Base-by-base conservation (phyloP, 805 yeast species). In the Ogataea neopini region DNA sequence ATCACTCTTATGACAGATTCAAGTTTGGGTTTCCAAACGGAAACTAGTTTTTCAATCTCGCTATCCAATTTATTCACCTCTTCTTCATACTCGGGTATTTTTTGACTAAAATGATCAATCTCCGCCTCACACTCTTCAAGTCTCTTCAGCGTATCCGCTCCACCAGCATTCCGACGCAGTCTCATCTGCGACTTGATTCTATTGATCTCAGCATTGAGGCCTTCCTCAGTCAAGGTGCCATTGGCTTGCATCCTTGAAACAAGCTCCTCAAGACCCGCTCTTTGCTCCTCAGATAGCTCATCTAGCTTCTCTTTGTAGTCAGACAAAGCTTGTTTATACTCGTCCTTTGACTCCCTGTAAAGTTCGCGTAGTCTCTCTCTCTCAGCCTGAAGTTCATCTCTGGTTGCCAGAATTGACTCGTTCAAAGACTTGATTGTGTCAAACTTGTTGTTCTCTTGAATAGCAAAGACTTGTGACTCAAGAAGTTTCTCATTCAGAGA, bases 11-110 rank as follows among this genome's bases (percentile, higher is more conserved):
- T 79, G 39, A 87, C 70, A 2, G 55, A 57, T 3, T 77, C 72
- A 20, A 92, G 67, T 51, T 76, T 74, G 1, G 83, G 80, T 54
- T 83, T 90, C 87, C 96, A 86, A 1, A 51, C 60, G 6, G 39
- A 14, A 2, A 49, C 47, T 5, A 54, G 11, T 0, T 46, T 52
- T 26, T 71, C 63, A 7, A 81, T 71, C 10, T 61, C 61, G 1
- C 50, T 56, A 9, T 83, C 76, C 17, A 72, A 48, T 0, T 57
- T 50, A 25, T 70, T 72, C 14, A 73, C 53, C 4, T 60, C 59
- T 1, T 55, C 46, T 15, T 58, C 58, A 28, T 70, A 51, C 2
- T 52, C 50, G 3, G 84, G 83, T 15, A 79, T 53, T 35, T 60
- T 64, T 11, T 48, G 57, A 44, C 72, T 70, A 6, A 76, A 57